phyloP scores from a whole-genome alignment of 495 filamentous ascomycete species.

The Haplographium delicatum region DNA sequence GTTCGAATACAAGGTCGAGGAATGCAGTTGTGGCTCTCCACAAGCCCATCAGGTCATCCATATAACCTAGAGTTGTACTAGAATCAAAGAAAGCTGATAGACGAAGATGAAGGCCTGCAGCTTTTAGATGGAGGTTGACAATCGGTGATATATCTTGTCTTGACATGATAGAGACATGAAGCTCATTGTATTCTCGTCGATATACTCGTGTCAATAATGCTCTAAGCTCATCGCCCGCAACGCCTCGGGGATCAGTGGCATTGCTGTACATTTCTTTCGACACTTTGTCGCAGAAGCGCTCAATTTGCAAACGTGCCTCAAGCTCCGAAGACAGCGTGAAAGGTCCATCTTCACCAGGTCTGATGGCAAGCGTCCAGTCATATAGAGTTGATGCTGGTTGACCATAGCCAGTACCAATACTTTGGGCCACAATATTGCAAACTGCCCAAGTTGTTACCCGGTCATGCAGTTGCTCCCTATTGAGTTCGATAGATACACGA shows the following conservation, averaged over 20 bases:
- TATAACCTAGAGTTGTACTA: constrained; percentile 64
- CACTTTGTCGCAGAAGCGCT: constrained; percentile 80
- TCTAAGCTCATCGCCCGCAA: constrained; percentile 65
- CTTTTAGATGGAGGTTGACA: constrained; percentile 68
- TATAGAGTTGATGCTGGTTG: constrained; percentile 86
- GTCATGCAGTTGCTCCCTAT: constrained; percentile 79
- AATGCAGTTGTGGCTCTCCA: constrained; percentile 72
- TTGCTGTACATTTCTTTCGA: constrained; percentile 81
- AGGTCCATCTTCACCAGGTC: constrained; percentile 56
- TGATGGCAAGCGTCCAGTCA: constrained; percentile 73
- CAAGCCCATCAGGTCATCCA: constrained; percentile 69
- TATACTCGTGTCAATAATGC: constrained; percentile 59
- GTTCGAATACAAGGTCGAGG: constrained; percentile 64
- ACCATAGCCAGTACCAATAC: constrained; percentile 83
- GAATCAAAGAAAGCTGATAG: constrained; percentile 88
- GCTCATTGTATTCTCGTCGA: constrained; percentile 49
- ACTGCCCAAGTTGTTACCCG: constrained; percentile 86
- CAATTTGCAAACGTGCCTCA: constrained; percentile 66
- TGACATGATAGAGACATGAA: constrained; percentile 46
- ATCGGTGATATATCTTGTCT: constrained; percentile 50
- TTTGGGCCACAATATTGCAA: constrained; percentile 90
- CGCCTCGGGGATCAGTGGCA: constrained; percentile 64
- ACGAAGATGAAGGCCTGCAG: constrained; percentile 75
- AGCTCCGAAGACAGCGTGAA: constrained; percentile 65
- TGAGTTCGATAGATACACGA: constrained; percentile 72